Percentiles rank a stretch among this genome's conserved stretches.
phyloP scores from a whole-genome alignment of 192 early-diverging fungal species.

The Entomortierella parvispora region DNA sequence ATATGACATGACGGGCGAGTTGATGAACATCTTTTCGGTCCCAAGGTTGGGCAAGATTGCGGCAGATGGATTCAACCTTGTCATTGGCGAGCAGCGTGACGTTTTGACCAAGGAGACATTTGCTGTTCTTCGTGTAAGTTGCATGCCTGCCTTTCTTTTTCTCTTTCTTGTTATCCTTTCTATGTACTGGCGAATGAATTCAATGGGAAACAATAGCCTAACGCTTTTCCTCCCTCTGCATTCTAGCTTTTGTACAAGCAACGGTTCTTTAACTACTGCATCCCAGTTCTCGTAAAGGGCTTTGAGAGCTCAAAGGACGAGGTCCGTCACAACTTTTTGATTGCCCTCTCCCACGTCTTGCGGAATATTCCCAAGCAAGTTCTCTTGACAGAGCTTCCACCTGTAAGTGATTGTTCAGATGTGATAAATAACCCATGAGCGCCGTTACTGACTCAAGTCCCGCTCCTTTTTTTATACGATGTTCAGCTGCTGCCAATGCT shows the following conservation, averaged over 20 bases:
- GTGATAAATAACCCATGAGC: too few species aligned
- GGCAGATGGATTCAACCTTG: constrained; percentile 74
- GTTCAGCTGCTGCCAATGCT: constrained; percentile 80
- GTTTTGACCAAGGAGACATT: constrained; percentile 76
- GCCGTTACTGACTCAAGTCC: too few species aligned
- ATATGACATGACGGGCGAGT: constrained; percentile 60
- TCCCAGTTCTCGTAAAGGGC: constrained; percentile 72
- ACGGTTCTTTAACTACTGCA: constrained; percentile 81
- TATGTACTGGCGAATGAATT: background rate
- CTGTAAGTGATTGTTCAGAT: constrained; percentile 66
- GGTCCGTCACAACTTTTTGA: constrained; percentile 78
- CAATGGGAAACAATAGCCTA: too few species aligned
- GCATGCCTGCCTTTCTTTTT: background rate
- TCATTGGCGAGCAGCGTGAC: constrained; percentile 78
- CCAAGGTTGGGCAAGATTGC: constrained; percentile 57
- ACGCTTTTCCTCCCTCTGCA: constrained; percentile 14
- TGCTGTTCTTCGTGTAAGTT: constrained; percentile 68
- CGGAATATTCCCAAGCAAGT: constrained; percentile 86
- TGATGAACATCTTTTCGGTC: constrained; percentile 64
- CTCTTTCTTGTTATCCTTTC: background rate
- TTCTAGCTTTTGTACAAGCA: constrained; percentile 83
- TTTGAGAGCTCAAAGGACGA: constrained; percentile 59
- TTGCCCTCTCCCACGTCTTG: constrained; percentile 86
- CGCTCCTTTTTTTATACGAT: constrained; percentile 9
- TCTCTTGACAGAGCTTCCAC: constrained; percentile 78